Conservation (phyloP, 140 eudicot species). For the Anethum foeniculum region DNA sequence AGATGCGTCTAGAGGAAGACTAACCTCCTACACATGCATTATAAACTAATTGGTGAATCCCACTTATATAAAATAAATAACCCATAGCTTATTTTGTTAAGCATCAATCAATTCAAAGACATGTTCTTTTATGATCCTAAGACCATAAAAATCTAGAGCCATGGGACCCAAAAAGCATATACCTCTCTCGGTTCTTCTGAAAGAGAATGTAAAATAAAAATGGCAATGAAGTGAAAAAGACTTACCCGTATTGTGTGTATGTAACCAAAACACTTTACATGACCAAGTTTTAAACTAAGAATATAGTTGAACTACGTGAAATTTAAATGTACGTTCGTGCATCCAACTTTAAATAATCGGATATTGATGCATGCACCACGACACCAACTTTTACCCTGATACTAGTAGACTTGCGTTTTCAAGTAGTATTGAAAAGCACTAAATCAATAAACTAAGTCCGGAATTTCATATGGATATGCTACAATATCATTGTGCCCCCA, state of each 20-base stretch:
- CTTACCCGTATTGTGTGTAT: background rate
- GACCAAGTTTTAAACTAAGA: background rate
- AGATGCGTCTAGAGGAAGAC: conserved; percentile 71
- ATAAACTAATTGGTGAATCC: background rate
- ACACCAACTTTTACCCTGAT: conserved; percentile 1
- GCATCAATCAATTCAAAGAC: background rate
- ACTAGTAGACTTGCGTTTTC: background rate
- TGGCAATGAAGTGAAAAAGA: background rate
- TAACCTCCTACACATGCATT: conserved; percentile 49
- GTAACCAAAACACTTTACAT: background rate
- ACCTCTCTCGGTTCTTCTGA: background rate
- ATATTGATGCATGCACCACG: background rate
- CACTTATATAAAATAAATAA: background rate
- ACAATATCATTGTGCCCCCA: background rate
- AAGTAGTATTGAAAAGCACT: background rate
- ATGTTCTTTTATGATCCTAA: background rate
- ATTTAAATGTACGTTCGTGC: background rate
- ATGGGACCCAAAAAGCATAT: background rate
- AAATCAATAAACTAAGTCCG: background rate
- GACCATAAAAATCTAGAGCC: background rate
- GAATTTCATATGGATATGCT: background rate
- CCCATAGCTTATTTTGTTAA: background rate
- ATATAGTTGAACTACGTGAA: background rate
- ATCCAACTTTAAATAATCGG: background rate
- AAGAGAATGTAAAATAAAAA: background rate